Evolutionary conservation across 129 eudicot species (phyloP).

Genomic region (Glebionis coronaria): DNA sequence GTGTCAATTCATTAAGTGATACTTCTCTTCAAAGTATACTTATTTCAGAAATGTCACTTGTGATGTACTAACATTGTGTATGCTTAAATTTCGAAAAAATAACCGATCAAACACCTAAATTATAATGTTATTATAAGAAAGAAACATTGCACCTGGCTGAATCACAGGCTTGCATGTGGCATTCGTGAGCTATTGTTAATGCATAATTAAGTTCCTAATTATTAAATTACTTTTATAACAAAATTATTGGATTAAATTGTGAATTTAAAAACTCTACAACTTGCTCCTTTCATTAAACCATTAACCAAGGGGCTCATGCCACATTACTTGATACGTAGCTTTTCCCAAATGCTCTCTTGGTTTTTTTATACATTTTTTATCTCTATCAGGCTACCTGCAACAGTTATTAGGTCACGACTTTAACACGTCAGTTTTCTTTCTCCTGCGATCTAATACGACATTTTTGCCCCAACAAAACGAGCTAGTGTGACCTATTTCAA

Average conservation of each 20-base stretch:
- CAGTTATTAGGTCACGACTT: too few relatives aligned
- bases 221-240: background rate
- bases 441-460: too few relatives aligned
- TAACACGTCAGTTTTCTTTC: too few relatives aligned
- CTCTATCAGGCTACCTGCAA: too few relatives aligned
- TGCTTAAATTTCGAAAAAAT: background rate
- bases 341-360: conserved; percentile 14
- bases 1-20: too few relatives aligned
- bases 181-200: conserved; percentile 23
- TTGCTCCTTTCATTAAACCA: conserved; percentile 21
- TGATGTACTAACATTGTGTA: too few relatives aligned
- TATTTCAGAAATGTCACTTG: too few relatives aligned
- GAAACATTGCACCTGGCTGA: conserved; percentile 37
- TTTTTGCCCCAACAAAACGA: too few relatives aligned
- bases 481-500: too few relatives aligned
- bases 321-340: conserved; percentile 9
- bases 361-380: background rate
- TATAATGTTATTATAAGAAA: background rate
- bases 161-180: conserved; percentile 37
- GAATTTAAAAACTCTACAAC: conserved; percentile 12
- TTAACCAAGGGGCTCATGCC: conserved; percentile 18
- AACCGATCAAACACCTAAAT: background rate
- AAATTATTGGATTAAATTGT: conserved; percentile 7
- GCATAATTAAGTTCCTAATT: conserved; percentile 7
- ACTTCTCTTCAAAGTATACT: too few relatives aligned